phyloP scores from a whole-genome alignment of 2,329 filamentous ascomycete genomes.

The Xylaria arbuscula region DNA sequence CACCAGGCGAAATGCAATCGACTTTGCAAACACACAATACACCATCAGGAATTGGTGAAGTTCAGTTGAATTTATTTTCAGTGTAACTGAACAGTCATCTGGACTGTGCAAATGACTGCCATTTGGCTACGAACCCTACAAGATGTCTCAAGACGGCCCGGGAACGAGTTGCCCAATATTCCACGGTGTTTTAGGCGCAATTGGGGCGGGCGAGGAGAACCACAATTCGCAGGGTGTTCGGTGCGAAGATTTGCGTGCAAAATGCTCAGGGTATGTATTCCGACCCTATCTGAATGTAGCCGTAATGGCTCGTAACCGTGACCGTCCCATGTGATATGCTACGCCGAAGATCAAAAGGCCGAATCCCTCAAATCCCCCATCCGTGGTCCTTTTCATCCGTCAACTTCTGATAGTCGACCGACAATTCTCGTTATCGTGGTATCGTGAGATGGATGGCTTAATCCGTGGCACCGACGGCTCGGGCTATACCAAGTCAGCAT shows the following conservation, averaged over 20 bases:
- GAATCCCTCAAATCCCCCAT: slow-evolving; percentile 49
- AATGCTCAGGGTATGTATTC: slow-evolving; percentile 48
- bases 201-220: slow-evolving; percentile 21
- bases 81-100: slow-evolving; percentile 6
- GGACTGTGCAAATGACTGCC: slow-evolving; percentile 6
- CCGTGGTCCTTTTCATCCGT: slow-evolving; percentile 47
- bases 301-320: slow-evolving; percentile 49
- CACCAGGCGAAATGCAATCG: neutral
- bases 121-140: slow-evolving; percentile 20
- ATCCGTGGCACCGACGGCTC: slow-evolving; percentile 51
- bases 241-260: slow-evolving; percentile 37
- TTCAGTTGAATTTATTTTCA: slow-evolving; percentile 26
- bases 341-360: slow-evolving; percentile 53
- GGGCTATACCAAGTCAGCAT: slow-evolving; percentile 44
- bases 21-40: slow-evolving; percentile 8
- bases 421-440: slow-evolving; percentile 49
- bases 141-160: slow-evolving; percentile 10
- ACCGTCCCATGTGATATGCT: slow-evolving; percentile 49
- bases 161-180: slow-evolving; percentile 6
- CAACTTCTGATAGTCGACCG: slow-evolving; percentile 44
- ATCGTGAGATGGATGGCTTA: slow-evolving; percentile 51
- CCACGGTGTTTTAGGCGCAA: slow-evolving; percentile 23
- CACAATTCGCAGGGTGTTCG: slow-evolving; percentile 28
- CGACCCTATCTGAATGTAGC: slow-evolving; percentile 50
- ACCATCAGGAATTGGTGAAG: neutral